Evolutionary conservation across 2,329 filamentous ascomycete genomes (phyloP).

Genomic region (Triangularia setosa): DNA sequence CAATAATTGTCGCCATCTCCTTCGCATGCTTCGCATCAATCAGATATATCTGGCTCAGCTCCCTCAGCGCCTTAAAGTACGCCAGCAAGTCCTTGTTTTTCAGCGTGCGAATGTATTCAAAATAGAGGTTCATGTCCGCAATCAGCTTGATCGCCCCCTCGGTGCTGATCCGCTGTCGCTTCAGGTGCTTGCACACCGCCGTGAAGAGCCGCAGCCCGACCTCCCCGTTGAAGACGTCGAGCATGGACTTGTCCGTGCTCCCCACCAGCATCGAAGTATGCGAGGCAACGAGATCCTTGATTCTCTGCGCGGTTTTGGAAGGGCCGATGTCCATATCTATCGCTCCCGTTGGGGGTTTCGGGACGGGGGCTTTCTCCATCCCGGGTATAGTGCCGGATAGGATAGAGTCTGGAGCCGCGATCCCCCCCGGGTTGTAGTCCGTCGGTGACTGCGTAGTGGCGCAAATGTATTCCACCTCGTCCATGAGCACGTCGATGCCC

Average conservation of each 20-base stretch:
- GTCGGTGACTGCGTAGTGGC: constrained; percentile 80
- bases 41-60: constrained; percentile 92
- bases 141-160: constrained; percentile 90
- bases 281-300: constrained; percentile 80
- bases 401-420: constrained; percentile 12
- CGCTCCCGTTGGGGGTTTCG: constrained; percentile 19
- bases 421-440: constrained; percentile 74
- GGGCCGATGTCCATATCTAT: constrained; percentile 59
- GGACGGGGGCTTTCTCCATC: background rate
- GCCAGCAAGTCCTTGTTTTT: constrained; percentile 78
- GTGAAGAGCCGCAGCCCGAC: constrained; percentile 90
- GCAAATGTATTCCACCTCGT: constrained; percentile 93
- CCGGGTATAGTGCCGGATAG: background rate
- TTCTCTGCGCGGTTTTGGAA: constrained; percentile 70
- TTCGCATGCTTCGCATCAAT: constrained; percentile 85
- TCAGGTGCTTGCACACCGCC: constrained; percentile 93
- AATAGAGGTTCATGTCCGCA: constrained; percentile 94
- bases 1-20: constrained; percentile 92
- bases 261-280: constrained; percentile 92
- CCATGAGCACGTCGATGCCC: constrained; percentile 97
- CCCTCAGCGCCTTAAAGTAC: constrained; percentile 88
- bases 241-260: constrained; percentile 94
- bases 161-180: constrained; percentile 87
- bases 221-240: constrained; percentile 98
- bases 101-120: constrained; percentile 75